A percentile compares a stretch with the other conserved stretches of the same genome.
These are phyloP conservation scores for Fusarium sororula DNA, from an alignment of 2,329 filamentous ascomycete genomes.

Conservation along the genomic window DNA sequence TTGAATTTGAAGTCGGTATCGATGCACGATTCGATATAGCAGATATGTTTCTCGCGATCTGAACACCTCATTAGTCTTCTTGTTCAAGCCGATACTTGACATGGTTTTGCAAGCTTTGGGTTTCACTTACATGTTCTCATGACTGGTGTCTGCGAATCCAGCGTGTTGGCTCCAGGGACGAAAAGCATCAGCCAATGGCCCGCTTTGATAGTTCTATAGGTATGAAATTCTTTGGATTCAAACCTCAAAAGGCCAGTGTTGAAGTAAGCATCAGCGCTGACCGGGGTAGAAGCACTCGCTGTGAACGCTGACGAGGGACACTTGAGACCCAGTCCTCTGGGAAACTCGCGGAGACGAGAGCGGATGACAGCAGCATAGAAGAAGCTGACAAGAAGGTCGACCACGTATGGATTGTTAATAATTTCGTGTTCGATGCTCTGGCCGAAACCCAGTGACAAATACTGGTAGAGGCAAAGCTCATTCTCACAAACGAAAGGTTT, in stretches of 20 bases:
- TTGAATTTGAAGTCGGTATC: constrained; percentile 15
- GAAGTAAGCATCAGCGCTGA: constrained; percentile 28
- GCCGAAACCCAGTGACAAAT: constrained; percentile 85
- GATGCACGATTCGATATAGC: constrained; percentile 18
- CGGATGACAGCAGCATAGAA: constrained; percentile 70
- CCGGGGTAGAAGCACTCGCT: background rate
- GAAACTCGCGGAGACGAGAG: constrained; percentile 55
- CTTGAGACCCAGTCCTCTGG: constrained; percentile 53
- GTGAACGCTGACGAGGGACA: constrained; percentile 36
- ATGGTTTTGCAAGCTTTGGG: background rate
- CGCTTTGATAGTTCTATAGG: constrained; percentile 22
- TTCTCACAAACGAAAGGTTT: constrained; percentile 83
- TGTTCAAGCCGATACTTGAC: background rate
- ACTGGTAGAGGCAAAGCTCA: constrained; percentile 84
- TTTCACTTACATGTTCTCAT: constrained; percentile 20
- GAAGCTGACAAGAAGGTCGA: constrained; percentile 85
- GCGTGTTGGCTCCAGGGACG: background rate
- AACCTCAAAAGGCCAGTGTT: constrained; percentile 19
- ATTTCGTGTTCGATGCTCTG: constrained; percentile 89
- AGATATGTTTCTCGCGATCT: constrained; percentile 33
- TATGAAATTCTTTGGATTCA: constrained; percentile 12
- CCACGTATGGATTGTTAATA: constrained; percentile 78
- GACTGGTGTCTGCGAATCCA: background rate
- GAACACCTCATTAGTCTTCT: background rate
- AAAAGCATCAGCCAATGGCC: constrained; percentile 32